Conservation (phyloP, 176 grass and related monocot species). For the Triticum aestivum region IWGSC_CS_RefSeq_v2.1 NC_057805.1:348377293-348377792, state of each 20-base stretch:
- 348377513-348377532: slow-evolving; percentile 2
- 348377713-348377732: not conserved
- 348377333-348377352: not conserved
- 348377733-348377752: slow-evolving; percentile 22
- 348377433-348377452: no score
- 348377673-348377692: not conserved
- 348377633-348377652: slow-evolving; percentile 33
- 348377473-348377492: not conserved
- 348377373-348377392: no score
- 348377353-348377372: not conserved
- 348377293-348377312: not conserved
- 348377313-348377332: not conserved
- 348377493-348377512: slow-evolving; percentile 31
- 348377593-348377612: slow-evolving; percentile 33
- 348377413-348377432: no score
- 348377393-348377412: no score
- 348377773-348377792: slow-evolving; percentile 32
- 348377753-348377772: slow-evolving; percentile 46
- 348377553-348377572: not conserved
- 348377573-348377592: not conserved
- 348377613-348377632: slow-evolving; percentile 22
- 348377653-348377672: slow-evolving; percentile 40
- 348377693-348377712: not conserved
- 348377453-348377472: not conserved
- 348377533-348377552: not conserved